Evolutionary conservation across 768 basidiomycete genomes (phyloP).

Genomic region (Pleurotus pulmonarius): DNA sequence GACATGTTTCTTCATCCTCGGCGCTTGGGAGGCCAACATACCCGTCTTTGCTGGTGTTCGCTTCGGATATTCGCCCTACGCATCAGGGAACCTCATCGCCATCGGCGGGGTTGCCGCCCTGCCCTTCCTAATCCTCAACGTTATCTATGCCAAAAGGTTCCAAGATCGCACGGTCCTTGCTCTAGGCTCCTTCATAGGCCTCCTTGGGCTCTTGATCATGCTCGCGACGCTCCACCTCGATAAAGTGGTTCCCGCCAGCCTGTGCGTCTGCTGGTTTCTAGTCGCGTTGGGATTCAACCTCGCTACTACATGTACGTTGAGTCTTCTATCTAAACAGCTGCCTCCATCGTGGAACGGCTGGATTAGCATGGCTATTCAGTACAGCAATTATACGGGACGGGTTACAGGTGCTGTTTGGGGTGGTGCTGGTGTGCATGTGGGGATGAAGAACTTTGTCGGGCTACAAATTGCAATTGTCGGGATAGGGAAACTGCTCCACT

Average conservation of each 20-base stretch:
- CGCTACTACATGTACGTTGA: conserved; percentile 65
- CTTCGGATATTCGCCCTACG: conserved; percentile 41
- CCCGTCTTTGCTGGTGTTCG: conserved; percentile 39
- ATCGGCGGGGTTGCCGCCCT: conserved; percentile 44
- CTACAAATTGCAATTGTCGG: conserved; percentile 60
- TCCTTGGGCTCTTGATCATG: conserved; percentile 12
- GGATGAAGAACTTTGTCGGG: conserved; percentile 58
- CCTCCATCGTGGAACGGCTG: conserved; percentile 58
- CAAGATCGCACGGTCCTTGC: conserved; percentile 48
- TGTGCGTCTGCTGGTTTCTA: conserved; percentile 68
- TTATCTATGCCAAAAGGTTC: conserved; percentile 37
- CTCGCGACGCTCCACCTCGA: conserved; percentile 9
- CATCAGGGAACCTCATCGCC: conserved; percentile 45
- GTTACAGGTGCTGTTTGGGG: conserved; percentile 68
- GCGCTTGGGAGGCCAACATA: conserved; percentile 56
- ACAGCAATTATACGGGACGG: conserved; percentile 65
- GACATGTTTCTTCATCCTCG: conserved; percentile 59
- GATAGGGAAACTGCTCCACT: conserved; percentile 51
- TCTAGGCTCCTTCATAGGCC: conserved; percentile 23
- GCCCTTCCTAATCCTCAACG: conserved; percentile 47
- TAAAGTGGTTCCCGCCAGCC: conserved; percentile 21
- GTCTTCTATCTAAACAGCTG: conserved; percentile 65
- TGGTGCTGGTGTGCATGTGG: conserved; percentile 54
- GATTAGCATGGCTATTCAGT: conserved; percentile 59
- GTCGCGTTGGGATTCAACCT: conserved; percentile 73